Base-by-base conservation (phyloP, 192 early-diverging fungal genomes). In the Backusella tuberculispora region DNA sequence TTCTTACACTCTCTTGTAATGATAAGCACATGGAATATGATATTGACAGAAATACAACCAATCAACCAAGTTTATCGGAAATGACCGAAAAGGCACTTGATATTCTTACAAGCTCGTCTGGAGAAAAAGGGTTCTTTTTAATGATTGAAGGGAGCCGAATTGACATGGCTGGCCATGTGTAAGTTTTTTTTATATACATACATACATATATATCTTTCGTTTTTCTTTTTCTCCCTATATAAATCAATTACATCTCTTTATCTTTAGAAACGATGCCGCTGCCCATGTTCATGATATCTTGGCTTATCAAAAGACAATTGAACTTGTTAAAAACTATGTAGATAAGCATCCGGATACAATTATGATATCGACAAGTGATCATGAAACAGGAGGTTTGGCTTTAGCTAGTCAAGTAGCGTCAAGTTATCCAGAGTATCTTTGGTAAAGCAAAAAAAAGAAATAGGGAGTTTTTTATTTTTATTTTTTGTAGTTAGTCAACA, bases 61-160 rank as follows among this genome's bases (percentile, higher is more conserved):
- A 76, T 24, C 91, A 97, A 81, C 98, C 98, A 1, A 88, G 91
- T 24, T 80, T 99, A 73, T 83, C 79, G 34, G 91, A 96, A 72
- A 98, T 98, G 96, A 81, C 95, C 6, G 63, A 80, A 15, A 94
- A 92, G 79, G 96, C 96, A n/a, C 74, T 99, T 19, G 77, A 83
- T 6, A 82, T 97, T 8, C 85, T 99, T n/a, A 40, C 83, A 0
- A 29, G 81, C 3, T 85, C 89, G 3, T 84, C 84, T 0, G 78
- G 81, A 26, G 85, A 88, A 63, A 74, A 84, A 0, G 96, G 98
- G 5, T 99, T 98, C 83, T 96, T 98, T 79, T 83, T 99, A 78
- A 95, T 99, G 94, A 92, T 99, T 74, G 98, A 99, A 85, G 95
- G 98, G 41, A 94, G 92, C 72, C 84, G 95, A 53, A 99, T 99